phyloP scores from a whole-genome alignment of 176 grass and related monocot genomes.

The Luzula sylvatica region DNA sequence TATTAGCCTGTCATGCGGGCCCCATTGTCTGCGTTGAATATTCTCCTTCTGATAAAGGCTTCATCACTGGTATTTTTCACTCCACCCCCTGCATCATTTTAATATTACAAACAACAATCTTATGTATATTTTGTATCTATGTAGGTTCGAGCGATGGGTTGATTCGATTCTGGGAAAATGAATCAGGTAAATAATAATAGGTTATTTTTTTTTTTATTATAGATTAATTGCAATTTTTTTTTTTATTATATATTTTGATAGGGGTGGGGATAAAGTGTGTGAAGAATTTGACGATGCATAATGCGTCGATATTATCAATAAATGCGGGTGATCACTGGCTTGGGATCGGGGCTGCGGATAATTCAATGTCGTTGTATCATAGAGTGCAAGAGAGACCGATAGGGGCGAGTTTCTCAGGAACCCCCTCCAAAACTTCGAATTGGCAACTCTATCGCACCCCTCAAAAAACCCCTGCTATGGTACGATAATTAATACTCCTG shows the following conservation, averaged over 20 bases:
- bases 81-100: constrained; percentile 4
- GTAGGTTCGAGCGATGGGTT: constrained; percentile 88
- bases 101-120: background rate
- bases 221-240: constrained; percentile 4
- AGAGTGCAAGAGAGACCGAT: constrained; percentile 83
- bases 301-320: constrained; percentile 75
- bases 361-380: constrained; percentile 98
- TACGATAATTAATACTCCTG: constrained; percentile 15
- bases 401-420: constrained; percentile 49
- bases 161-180: constrained; percentile 99
- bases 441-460: constrained; percentile 99
- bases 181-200: constrained; percentile 46
- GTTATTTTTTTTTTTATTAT: constrained; percentile 1
- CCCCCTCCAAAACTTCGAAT: constrained; percentile 71
- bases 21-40: constrained; percentile 84
- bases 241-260: background rate
- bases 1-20: constrained; percentile 94
- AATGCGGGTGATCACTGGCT: constrained; percentile 88
- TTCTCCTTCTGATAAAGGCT: constrained; percentile 93
- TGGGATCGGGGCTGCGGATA: constrained; percentile 93
- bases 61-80: constrained; percentile 73
- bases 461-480: constrained; percentile 91
- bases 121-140: constrained; percentile 1
- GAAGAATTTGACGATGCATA: constrained; percentile 86
- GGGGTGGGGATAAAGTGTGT: constrained; percentile 85